phyloP scores from a whole-genome alignment of 345 rosid genomes.

The Luvunga scandens region DNA sequence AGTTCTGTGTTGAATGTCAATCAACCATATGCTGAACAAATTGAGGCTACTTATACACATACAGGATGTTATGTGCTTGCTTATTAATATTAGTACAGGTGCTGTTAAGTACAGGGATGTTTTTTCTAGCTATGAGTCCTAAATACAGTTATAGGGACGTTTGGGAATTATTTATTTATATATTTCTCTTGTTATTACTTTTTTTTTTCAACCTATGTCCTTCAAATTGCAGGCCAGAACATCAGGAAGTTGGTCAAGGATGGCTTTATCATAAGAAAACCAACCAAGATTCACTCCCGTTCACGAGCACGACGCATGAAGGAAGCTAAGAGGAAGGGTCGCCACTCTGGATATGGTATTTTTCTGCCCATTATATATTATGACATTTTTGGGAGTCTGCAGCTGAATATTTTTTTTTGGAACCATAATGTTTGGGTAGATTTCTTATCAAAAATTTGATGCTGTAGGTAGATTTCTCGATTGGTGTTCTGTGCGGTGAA shows the following conservation, averaged over 20 bases:
- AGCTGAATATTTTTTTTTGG: neutral
- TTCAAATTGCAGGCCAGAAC: constrained; percentile 61
- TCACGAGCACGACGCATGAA: constrained; percentile 85
- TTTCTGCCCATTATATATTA: neutral
- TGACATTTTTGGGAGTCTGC: neutral
- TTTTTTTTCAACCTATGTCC: neutral
- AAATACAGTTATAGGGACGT: too few relatives aligned
- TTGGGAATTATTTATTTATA: neutral
- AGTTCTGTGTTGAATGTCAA: neutral
- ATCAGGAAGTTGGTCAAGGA: constrained; percentile 96
- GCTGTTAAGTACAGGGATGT: neutral
- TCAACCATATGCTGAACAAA: neutral
- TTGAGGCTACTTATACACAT: neutral
- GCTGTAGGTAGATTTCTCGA: neutral
- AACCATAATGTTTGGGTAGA: neutral
- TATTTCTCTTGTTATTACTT: neutral
- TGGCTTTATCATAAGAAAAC: constrained; percentile 95
- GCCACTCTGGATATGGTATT: constrained; percentile 97
- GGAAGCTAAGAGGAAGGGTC: constrained; percentile 90
- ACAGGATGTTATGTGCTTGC: too few relatives aligned
- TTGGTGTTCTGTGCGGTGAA: neutral
- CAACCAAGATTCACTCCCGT: constrained; percentile 95
- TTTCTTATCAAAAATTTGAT: neutral
- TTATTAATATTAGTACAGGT: neutral
- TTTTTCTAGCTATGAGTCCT: too few relatives aligned